phyloP scores from a whole-genome alignment of 1,139 yeast species.

The Pichia sp. region DNA sequence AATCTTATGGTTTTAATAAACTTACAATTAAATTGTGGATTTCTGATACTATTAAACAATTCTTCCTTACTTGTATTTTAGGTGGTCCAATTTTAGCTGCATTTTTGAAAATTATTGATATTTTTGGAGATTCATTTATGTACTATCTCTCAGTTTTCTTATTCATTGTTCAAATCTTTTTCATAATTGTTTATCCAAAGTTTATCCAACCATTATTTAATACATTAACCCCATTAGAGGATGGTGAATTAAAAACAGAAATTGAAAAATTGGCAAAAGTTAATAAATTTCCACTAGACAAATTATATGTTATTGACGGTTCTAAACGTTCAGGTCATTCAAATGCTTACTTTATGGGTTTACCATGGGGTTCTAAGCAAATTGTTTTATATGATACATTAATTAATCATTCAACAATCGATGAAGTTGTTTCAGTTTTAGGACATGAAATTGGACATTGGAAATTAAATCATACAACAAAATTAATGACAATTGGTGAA shows the following conservation, averaged over 20 bases:
- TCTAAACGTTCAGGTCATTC: conserved; percentile 94
- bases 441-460: conserved; percentile 99
- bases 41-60: conserved; percentile 60
- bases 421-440: conserved; percentile 85
- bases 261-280: conserved; percentile 72
- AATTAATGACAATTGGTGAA: conserved; percentile 60
- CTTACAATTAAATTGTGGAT: conserved; percentile 66
- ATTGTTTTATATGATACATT: conserved; percentile 90
- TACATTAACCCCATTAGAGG: conserved; percentile 82
- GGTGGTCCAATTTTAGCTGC: conserved; percentile 71
- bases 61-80: conserved; percentile 46
- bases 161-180: conserved; percentile 61
- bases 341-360: conserved; percentile 90
- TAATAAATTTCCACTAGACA: conserved; percentile 78
- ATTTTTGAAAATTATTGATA: conserved; percentile 72
- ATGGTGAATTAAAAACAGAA: conserved; percentile 77
- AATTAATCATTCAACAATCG: conserved; percentile 67
- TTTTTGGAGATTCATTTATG: conserved; percentile 74
- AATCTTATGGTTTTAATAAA: conserved; percentile 88
- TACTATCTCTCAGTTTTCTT: conserved; percentile 70
- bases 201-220: conserved; percentile 89
- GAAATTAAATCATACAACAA: conserved; percentile 80
- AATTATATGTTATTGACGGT: conserved; percentile 86
- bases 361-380: conserved; percentile 89
- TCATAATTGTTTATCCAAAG: conserved; percentile 68